Percentiles rank a stretch among this genome's conserved stretches.
Evolutionary conservation across 1,284 basidiomycete species (phyloP).

Genomic region (Sutorius eximius): DNA sequence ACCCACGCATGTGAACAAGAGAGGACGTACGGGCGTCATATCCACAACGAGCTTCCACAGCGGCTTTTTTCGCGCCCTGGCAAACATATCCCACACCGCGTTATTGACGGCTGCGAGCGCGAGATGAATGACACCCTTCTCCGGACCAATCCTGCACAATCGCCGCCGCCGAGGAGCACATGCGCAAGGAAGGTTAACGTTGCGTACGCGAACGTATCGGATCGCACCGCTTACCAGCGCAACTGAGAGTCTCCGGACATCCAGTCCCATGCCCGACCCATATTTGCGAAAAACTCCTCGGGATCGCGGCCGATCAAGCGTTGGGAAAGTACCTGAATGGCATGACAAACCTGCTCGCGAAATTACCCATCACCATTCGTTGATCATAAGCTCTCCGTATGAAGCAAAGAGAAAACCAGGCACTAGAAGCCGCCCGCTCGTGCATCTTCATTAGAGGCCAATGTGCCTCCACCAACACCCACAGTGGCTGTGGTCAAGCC

Average conservation of each 20-base stretch:
- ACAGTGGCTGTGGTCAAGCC: not conserved
- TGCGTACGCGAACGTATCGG: not conserved
- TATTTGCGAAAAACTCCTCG: constrained; percentile 81
- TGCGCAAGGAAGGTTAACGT: not conserved
- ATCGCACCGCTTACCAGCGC: constrained; percentile 64
- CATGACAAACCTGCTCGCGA: constrained; percentile 60
- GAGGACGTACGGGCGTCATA: constrained; percentile 64
- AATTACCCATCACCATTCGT: not conserved
- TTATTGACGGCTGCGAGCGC: constrained; percentile 79
- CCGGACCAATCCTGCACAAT: constrained; percentile 70
- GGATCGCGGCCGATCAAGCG: constrained; percentile 76
- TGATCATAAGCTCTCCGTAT: not conserved
- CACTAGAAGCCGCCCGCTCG: not conserved
- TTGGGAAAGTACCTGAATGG: constrained; percentile 76
- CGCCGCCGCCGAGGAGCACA: not conserved
- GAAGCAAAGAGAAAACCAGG: not conserved
- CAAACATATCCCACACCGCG: constrained; percentile 80
- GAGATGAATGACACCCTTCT: constrained; percentile 83
- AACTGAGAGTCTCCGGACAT: constrained; percentile 83
- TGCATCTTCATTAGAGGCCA: not conserved
- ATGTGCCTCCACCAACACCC: not conserved
- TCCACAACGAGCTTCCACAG: constrained; percentile 84
- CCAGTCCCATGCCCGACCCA: constrained; percentile 80
- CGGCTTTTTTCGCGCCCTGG: constrained; percentile 71
- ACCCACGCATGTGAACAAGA: constrained; percentile 8